Evolutionary conservation across 2,329 filamentous ascomycete species (phyloP).

Genomic region (Colletotrichum destructivum): DNA sequence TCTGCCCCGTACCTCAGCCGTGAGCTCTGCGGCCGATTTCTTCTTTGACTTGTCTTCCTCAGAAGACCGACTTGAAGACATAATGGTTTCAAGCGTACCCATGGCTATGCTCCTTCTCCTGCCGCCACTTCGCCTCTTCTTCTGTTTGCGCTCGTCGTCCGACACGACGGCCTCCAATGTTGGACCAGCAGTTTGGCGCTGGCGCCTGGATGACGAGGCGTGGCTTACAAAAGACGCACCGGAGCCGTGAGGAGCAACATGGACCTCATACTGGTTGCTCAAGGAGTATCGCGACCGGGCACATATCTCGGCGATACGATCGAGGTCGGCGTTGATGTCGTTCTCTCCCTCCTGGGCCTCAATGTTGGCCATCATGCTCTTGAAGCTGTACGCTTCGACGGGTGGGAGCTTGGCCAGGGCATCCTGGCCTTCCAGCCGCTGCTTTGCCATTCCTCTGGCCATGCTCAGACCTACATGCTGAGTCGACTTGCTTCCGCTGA

Average conservation of each 20-base stretch:
- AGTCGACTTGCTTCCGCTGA: constrained; percentile 51
- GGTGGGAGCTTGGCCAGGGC: constrained; percentile 67
- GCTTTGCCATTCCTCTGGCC: constrained; percentile 60
- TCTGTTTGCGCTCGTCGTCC: constrained; percentile 67
- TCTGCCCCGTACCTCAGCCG: constrained; percentile 68
- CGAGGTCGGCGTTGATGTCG: constrained; percentile 71
- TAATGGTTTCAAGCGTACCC: constrained; percentile 76
- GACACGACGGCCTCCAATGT: constrained; percentile 71
- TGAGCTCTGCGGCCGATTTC: constrained; percentile 70
- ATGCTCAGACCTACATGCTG: constrained; percentile 61
- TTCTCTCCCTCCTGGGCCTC: constrained; percentile 59
- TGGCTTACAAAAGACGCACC: constrained; percentile 63
- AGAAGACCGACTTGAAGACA: constrained; percentile 76
- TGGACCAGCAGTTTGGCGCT: constrained; percentile 59
- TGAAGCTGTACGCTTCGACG: constrained; percentile 76
- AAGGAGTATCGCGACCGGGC: constrained; percentile 75
- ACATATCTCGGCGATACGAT: constrained; percentile 78
- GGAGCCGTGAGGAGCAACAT: constrained; percentile 74
- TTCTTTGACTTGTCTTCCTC: constrained; percentile 74
- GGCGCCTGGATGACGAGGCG: constrained; percentile 47
- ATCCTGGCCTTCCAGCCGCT: constrained; percentile 48
- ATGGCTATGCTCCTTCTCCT: constrained; percentile 69
- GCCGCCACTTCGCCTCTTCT: constrained; percentile 57
- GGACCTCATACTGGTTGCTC: constrained; percentile 78
- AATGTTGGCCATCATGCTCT: constrained; percentile 73